Percentiles rank a stretch among this genome's conserved stretches.
These are phyloP conservation scores for Dichotomopilus funicola DNA, from an alignment of 2,329 filamentous ascomycete species.

Conservation along the genomic window DNA sequence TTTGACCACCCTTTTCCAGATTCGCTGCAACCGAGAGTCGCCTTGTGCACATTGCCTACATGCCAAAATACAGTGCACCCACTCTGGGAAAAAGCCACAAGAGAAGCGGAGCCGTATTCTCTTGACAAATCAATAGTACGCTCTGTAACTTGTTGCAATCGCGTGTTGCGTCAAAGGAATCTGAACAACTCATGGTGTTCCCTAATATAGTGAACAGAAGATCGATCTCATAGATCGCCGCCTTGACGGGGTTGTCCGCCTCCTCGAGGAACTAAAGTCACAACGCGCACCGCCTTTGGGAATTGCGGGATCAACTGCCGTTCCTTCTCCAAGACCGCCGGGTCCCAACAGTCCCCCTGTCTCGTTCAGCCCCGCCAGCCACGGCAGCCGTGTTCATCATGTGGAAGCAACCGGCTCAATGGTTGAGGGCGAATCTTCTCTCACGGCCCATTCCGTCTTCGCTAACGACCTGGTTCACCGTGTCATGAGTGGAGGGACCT, in stretches of 20 bases:
- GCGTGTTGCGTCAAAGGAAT: neutral
- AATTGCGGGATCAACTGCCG: neutral
- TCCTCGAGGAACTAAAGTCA: conserved; percentile 30
- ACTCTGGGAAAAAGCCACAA: conserved; percentile 28
- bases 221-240: conserved; percentile 34
- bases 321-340: neutral
- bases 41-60: conserved; percentile 33
- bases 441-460: conserved; percentile 41
- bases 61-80: conserved; percentile 33
- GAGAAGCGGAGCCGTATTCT: conserved; percentile 34
- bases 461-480: conserved; percentile 40
- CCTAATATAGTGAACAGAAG: conserved; percentile 30
- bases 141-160: neutral
- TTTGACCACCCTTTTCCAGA: conserved; percentile 2
- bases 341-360: neutral
- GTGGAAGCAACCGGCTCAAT: conserved; percentile 25
- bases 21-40: conserved; percentile 33
- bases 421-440: conserved; percentile 39
- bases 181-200: too few relatives aligned
- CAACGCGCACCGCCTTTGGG: neutral
- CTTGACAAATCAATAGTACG: conserved; percentile 34
- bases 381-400: conserved; percentile 17
- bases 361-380: conserved; percentile 15
- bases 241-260: conserved; percentile 30
- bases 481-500: conserved; percentile 26